These are phyloP conservation scores for Amanita jacksonii DNA, from an alignment of 768 basidiomycete species.

Conservation along the genomic window DNA sequence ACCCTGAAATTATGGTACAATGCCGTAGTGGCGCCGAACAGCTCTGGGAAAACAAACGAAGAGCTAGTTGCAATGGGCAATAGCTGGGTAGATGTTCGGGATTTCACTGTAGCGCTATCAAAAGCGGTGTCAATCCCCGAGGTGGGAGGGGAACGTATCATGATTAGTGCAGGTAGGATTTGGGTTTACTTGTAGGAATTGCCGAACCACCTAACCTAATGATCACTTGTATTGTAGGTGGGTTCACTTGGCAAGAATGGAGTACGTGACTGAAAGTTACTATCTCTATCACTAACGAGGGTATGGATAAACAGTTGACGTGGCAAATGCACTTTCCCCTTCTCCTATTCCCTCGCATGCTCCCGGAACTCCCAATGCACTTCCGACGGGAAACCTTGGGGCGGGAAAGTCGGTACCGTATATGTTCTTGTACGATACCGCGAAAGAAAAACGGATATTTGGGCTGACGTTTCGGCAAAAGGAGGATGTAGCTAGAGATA, in stretches of 20 bases:
- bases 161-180: neutral
- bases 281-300: no score
- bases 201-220: neutral
- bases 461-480: neutral
- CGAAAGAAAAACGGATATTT: conserved; percentile 4
- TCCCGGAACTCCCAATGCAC: neutral
- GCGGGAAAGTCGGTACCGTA: neutral
- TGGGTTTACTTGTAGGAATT: neutral
- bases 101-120: conserved; percentile 41
- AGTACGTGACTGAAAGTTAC: no score
- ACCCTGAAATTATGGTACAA: conserved; percentile 26
- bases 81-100: conserved; percentile 44
- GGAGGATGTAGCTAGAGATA: conserved; percentile 9
- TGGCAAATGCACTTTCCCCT: conserved; percentile 2
- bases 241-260: conserved; percentile 2
- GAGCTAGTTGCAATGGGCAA: conserved; percentile 14
- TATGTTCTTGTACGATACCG: neutral
- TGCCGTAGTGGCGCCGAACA: conserved; percentile 12
- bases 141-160: conserved; percentile 41
- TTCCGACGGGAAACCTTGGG: neutral
- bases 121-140: conserved; percentile 29
- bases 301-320: neutral
- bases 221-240: neutral
- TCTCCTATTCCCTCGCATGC: conserved; percentile 6
- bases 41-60: conserved; percentile 13